Evolutionary conservation across 352 stramenopile genomes (phyloP), one percentile per base, ranked within the genome.

Genomic region (Phytophthora agathidicida): DNA sequence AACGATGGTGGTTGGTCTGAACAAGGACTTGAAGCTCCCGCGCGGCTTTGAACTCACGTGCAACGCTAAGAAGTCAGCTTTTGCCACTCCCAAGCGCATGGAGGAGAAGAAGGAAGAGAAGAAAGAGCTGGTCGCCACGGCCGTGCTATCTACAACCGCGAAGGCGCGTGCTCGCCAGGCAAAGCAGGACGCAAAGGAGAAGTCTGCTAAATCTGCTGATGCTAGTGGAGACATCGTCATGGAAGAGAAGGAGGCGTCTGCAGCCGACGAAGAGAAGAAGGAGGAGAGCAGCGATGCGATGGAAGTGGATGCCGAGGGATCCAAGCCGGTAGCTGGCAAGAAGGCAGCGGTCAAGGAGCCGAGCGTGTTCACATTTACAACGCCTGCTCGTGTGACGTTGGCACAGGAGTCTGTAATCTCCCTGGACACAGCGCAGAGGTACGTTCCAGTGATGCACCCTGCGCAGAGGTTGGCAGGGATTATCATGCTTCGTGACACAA

Each of bases 81-180:
- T 99, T 82, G 96, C 97, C 3, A 99, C 98, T 49, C 97, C 97
- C 1, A 99, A 99, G 81, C 94, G 91, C 28, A 80, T 99, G 54
- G 95, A 98, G 59, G 96, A 99, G 71, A 99, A 99, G 80, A 99
- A 99, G 72, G 97, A 99, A 65, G 96, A 99, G 59, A 98, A 99
- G 73, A 99, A 99, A 70, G 97, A 99, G 69, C 78, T 97, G 17
- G 96, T 99, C 0, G 94, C 97, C 8, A 99, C 96, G 0, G 97
- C 98, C 4, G 93, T 98, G 33, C 81, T 99, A 42, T 99, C 95
- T 17, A 99, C 97, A 43, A 99, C 97, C 0, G 94, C 93, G 5
- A 99, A 99, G 71, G 93, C 96, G 7, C 99, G 98, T 64, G 96
- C 94, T 6, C 85, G 94, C 35, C 77, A 91, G 74, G 92, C 93